Evolutionary conservation across 306 rosid species (phyloP).

Genomic region (cucumber (Cucumis sativus)): DNA sequence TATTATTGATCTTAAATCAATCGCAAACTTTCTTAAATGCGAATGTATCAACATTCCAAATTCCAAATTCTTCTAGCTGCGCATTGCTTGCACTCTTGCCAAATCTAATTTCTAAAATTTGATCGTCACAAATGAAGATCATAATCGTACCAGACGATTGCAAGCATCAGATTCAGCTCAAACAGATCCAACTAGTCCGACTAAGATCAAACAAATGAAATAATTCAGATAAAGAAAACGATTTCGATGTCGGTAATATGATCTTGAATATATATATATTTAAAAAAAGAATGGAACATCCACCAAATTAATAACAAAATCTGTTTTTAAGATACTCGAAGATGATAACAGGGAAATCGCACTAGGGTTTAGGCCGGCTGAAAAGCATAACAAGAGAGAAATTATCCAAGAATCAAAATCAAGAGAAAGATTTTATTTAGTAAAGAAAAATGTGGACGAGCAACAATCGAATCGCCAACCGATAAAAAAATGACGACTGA

Average conservation of each 20-base stretch:
- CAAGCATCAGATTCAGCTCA: background rate
- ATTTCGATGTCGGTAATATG: background rate
- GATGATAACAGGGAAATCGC: background rate
- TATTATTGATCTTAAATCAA: background rate
- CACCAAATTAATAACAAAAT: background rate
- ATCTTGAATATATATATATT: no score
- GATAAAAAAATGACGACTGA: conserved; percentile 37
- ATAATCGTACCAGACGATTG: background rate
- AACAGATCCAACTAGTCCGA: background rate
- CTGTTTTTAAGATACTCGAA: background rate
- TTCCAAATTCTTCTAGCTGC: background rate
- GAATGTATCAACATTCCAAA: background rate
- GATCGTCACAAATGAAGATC: background rate
- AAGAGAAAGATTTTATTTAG: background rate
- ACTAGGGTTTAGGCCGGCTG: background rate
- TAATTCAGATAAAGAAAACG: background rate
- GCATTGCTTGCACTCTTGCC: background rate
- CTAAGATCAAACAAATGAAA: background rate
- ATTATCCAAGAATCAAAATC: background rate
- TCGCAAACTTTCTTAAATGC: background rate
- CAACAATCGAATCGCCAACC: conserved; percentile 67
- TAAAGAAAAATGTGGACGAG: conserved; percentile 39
- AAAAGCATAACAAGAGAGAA: background rate
- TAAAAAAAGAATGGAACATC: no score
- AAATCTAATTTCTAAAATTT: background rate